Conservation (phyloP, 805 yeast genomes). For the Lipomyces orientalis region DNA sequence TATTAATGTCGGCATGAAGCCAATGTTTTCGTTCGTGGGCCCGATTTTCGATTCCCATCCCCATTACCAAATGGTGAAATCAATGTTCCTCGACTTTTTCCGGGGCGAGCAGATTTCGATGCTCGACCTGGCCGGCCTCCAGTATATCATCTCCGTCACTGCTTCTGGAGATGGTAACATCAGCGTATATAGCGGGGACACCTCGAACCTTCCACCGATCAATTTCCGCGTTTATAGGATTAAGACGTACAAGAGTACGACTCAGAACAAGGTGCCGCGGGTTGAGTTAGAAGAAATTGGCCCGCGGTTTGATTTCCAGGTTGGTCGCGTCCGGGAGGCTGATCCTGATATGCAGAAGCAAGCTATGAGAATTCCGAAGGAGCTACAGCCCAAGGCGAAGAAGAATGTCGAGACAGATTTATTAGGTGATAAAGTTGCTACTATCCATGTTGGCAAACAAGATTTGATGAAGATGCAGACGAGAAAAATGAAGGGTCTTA, state of each 20-base stretch:
- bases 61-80: constrained; percentile 80
- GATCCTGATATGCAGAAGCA: constrained; percentile 89
- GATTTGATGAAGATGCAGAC: constrained; percentile 90
- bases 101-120: constrained; percentile 57
- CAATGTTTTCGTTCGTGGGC: constrained; percentile 93
- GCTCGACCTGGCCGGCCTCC: constrained; percentile 94
- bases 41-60: constrained; percentile 90
- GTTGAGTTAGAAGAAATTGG: constrained; percentile 95
- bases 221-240: constrained; percentile 90
- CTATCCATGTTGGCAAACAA: constrained; percentile 94
- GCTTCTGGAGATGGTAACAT: constrained; percentile 59
- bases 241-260: constrained; percentile 69
- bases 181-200: constrained; percentile 29
- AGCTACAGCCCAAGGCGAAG: constrained; percentile 77
- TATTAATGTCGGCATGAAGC: constrained; percentile 87
- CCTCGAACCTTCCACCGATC: constrained; percentile 65
- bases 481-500: constrained; percentile 97
- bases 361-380: constrained; percentile 80
- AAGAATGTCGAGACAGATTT: constrained; percentile 87
- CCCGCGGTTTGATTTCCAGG: constrained; percentile 89
- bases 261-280: constrained; percentile 87
- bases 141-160: constrained; percentile 82
- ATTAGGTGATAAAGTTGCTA: constrained; percentile 96
- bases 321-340: constrained; percentile 85
- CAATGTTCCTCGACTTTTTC: constrained; percentile 88